These are phyloP conservation scores for Graphiopsis chlorocephala DNA, from an alignment of 2,329 filamentous ascomycete genomes.

Conservation along the genomic window DNA sequence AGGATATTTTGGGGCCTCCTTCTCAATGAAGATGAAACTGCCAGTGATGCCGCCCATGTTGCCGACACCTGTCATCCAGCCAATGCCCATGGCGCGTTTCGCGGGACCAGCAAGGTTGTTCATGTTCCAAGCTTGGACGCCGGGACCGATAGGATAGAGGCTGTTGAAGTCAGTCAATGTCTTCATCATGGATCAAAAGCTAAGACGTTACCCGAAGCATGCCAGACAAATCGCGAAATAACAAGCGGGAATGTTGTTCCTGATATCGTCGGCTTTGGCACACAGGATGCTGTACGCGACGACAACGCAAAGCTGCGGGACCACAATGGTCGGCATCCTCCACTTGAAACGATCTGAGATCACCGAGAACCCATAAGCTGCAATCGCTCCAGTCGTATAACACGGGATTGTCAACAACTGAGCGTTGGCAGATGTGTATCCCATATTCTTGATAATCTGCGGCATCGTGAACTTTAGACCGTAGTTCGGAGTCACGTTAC, in stretches of 20 bases:
- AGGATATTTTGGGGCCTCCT: slow-evolving; percentile 37
- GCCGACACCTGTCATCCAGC: slow-evolving; percentile 38
- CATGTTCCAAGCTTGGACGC: slow-evolving; percentile 29
- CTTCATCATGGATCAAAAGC: background rate
- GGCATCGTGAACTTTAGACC: slow-evolving; percentile 30
- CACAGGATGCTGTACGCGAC: slow-evolving; percentile 30
- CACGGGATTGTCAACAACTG: slow-evolving; percentile 30
- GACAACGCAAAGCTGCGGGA: slow-evolving; percentile 24
- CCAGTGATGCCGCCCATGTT: slow-evolving; percentile 46
- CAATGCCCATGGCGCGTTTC: slow-evolving; percentile 41
- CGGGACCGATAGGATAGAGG: slow-evolving; percentile 28
- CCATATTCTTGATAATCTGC: slow-evolving; percentile 24
- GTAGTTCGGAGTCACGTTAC: slow-evolving; percentile 26
- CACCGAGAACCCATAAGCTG: slow-evolving; percentile 28
- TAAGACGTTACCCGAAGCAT: slow-evolving; percentile 24
- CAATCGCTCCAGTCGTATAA: slow-evolving; percentile 32
- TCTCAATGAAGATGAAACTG: slow-evolving; percentile 35
- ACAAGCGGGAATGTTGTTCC: slow-evolving; percentile 15
- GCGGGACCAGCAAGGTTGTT: slow-evolving; percentile 33
- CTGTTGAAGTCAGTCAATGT: slow-evolving; percentile 6
- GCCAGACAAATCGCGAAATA: slow-evolving; percentile 30
- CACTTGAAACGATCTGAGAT: slow-evolving; percentile 32
- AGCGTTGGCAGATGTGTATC: slow-evolving; percentile 24
- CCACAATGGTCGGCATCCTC: slow-evolving; percentile 30
- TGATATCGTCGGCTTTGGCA: slow-evolving; percentile 14